Conservation (phyloP, 2,329 filamentous ascomycete species). For the Thielaviopsis populi region DNA sequence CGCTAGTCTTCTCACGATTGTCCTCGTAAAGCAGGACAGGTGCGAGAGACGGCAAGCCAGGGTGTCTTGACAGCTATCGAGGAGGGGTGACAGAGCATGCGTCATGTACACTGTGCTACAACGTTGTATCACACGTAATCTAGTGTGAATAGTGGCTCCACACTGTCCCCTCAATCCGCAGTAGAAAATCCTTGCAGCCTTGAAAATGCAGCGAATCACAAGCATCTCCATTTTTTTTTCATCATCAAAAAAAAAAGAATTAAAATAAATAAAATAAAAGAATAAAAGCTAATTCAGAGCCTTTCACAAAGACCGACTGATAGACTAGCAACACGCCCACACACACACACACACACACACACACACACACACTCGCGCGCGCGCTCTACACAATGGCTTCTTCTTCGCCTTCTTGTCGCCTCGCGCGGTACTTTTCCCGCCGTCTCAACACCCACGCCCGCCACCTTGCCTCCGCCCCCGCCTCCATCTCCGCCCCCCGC, state of each 20-base stretch:
- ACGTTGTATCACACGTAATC: background rate
- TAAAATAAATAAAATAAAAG: background rate
- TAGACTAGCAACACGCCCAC: background rate
- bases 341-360: no score
- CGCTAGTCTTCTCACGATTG: slow-evolving; percentile 52
- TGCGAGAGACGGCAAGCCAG: background rate
- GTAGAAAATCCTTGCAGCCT: slow-evolving; percentile 14
- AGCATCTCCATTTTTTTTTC: slow-evolving; percentile 3
- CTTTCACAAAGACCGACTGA: background rate
- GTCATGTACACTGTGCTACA: background rate
- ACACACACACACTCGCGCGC: background rate
- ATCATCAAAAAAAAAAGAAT: background rate
- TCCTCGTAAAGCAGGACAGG: background rate
- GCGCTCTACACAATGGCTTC: slow-evolving; percentile 5
- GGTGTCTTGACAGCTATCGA: background rate
- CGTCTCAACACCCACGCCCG: background rate
- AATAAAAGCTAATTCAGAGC: background rate
- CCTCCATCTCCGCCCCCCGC: background rate
- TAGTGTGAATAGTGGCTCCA: background rate
- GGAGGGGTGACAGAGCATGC: background rate
- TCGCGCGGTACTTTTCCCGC: background rate
- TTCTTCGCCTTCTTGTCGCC: background rate
- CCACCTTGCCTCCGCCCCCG: background rate
- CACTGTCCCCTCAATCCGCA: slow-evolving; percentile 12
- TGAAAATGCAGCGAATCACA: background rate